phyloP scores from a whole-genome alignment of 306 rosid species.

The Ceratonia siliqua region DNA sequence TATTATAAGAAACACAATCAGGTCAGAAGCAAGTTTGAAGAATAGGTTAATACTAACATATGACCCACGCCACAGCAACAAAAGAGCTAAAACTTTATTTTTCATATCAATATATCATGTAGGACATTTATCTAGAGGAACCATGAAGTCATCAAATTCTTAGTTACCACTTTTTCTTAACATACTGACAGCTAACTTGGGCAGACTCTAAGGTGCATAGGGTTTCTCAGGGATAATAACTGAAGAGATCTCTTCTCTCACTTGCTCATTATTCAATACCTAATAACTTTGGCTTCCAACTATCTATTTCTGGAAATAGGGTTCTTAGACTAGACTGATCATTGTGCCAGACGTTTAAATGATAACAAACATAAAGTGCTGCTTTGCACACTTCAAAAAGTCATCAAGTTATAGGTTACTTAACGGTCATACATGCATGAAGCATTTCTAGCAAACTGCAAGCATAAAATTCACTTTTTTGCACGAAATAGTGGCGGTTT shows the following conservation, averaged over 20 bases:
- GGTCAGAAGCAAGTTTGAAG: not conserved
- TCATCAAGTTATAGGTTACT: conserved; percentile 12
- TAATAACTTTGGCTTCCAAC: not conserved
- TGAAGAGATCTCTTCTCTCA: not conserved
- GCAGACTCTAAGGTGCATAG: not conserved
- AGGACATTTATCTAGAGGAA: not conserved
- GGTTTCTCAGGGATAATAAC: not conserved
- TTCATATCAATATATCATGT: not conserved
- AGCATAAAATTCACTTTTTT: conserved; percentile 13
- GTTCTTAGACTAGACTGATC: conserved; percentile 13
- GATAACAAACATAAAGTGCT: not conserved
- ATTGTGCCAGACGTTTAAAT: not conserved
- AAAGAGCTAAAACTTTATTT: not conserved
- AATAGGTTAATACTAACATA: not conserved
- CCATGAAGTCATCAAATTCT: not conserved
- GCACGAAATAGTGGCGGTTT: not conserved
- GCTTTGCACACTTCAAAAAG: not conserved
- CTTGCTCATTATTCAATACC: not conserved
- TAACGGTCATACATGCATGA: not conserved
- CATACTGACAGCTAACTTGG: not conserved
- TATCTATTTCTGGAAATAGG: not conserved
- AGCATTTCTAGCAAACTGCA: conserved; percentile 6
- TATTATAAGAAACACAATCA: not conserved
- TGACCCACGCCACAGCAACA: not conserved
- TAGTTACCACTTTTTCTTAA: not conserved